These are phyloP conservation scores for Colletotrichum tofieldiae DNA, from an alignment of 2,329 filamentous ascomycete genomes.

Conservation along the genomic window DNA sequence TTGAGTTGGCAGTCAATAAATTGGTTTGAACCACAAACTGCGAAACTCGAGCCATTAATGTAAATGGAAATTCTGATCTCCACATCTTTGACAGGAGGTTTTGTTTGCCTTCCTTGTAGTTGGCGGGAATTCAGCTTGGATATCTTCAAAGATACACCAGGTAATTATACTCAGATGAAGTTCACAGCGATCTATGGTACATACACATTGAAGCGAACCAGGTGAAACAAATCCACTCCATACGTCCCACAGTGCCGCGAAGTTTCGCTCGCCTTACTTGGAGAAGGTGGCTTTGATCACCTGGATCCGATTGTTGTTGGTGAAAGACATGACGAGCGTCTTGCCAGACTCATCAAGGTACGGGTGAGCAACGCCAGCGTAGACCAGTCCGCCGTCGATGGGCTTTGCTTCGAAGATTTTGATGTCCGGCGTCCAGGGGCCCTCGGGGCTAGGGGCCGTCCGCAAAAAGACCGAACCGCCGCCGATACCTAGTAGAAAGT, in stretches of 20 bases:
- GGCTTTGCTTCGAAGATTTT: conserved; percentile 53
- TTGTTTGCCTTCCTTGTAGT: background rate
- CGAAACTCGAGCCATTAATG: too few species aligned
- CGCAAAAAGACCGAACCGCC: conserved; percentile 43
- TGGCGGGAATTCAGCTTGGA: too few species aligned
- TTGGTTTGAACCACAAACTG: background rate
- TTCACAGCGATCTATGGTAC: background rate
- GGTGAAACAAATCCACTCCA: too few species aligned
- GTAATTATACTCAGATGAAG: too few species aligned
- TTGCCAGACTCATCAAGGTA: conserved; percentile 54
- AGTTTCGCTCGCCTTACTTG: background rate
- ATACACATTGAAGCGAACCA: too few species aligned
- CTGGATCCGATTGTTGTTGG: conserved; percentile 58
- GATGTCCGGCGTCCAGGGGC: conserved; percentile 56
- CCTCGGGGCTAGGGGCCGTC: conserved; percentile 51
- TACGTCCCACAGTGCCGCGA: too few species aligned
- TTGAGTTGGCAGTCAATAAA: too few species aligned
- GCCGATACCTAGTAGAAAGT: conserved; percentile 8
- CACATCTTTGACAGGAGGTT: too few species aligned
- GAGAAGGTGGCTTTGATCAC: conserved; percentile 53
- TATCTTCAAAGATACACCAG: too few species aligned
- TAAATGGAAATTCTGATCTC: too few species aligned
- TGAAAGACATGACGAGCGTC: conserved; percentile 57
- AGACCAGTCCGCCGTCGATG: conserved; percentile 53
- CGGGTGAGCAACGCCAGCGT: conserved; percentile 57